phyloP scores from a whole-genome alignment of 1,139 yeast genomes.

The Magnusiomyces tetraspermus region DNA sequence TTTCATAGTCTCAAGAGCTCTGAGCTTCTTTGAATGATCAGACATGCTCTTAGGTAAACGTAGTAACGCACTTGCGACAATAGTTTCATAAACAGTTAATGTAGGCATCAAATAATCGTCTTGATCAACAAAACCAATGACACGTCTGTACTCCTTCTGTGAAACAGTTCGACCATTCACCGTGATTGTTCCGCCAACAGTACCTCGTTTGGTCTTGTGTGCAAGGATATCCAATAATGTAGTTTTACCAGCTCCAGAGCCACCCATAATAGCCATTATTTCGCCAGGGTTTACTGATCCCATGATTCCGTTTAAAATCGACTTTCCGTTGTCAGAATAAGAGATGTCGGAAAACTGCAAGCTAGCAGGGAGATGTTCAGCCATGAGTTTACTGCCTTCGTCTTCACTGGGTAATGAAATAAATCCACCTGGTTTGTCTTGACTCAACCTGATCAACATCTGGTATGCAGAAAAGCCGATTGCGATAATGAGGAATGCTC shows the following conservation, averaged over 20 bases:
- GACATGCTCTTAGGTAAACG: slow-evolving; percentile 78
- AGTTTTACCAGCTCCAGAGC: slow-evolving; percentile 97
- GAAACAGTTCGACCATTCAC: slow-evolving; percentile 52
- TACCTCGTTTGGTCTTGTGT: slow-evolving; percentile 73
- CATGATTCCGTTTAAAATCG: slow-evolving; percentile 51
- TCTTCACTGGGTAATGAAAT: slow-evolving; percentile 32
- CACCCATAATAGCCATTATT: slow-evolving; percentile 94
- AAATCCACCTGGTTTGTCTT: slow-evolving; percentile 19
- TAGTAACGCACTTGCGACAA: slow-evolving; percentile 79
- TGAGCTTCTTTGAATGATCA: slow-evolving; percentile 55
- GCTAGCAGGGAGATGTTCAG: slow-evolving; percentile 61
- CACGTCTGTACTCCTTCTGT: slow-evolving; percentile 44
- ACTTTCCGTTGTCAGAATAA: slow-evolving; percentile 49
- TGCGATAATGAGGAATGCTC: slow-evolving; percentile 36
- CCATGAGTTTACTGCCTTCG: slow-evolving; percentile 31
- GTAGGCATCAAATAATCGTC: slow-evolving; percentile 89
- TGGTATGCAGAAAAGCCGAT: slow-evolving; percentile 39
- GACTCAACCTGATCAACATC: slow-evolving; percentile 24
- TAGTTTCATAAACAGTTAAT: slow-evolving; percentile 90
- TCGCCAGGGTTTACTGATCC: slow-evolving; percentile 83
- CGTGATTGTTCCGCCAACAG: slow-evolving; percentile 51
- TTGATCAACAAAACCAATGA: slow-evolving; percentile 95
- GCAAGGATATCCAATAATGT: slow-evolving; percentile 86
- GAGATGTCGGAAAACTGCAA: slow-evolving; percentile 65
- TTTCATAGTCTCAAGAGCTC: slow-evolving; percentile 75